A percentile compares a stretch with the other conserved stretches of the same genome.
These are phyloP conservation scores for Moniliophthora roreri DNA, from an alignment of 1,284 basidiomycete species.

Conservation along the genomic window DNA sequence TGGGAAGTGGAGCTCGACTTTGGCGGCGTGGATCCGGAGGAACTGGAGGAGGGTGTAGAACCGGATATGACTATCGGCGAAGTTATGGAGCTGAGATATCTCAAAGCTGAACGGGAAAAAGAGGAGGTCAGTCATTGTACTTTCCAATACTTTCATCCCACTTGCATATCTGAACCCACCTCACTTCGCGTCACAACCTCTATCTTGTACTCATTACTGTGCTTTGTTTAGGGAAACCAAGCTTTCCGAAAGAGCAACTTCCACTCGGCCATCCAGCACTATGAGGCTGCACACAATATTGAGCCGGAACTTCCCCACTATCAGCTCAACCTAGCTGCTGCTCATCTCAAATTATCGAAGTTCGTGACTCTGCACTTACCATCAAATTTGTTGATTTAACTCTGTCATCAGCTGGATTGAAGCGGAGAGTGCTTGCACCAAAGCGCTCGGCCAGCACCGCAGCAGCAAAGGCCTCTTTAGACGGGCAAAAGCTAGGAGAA, in stretches of 20 bases:
- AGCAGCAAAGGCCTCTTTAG: constrained; percentile 68
- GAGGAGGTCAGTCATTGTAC: constrained; percentile 45
- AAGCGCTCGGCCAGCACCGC: constrained; percentile 58
- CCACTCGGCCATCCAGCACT: constrained; percentile 50
- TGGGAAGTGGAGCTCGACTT: constrained; percentile 71
- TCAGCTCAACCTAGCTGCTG: constrained; percentile 69
- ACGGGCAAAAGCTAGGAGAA: constrained; percentile 60
- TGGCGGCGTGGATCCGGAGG: constrained; percentile 49
- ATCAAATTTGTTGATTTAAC: constrained; percentile 6
- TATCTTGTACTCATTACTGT: constrained; percentile 8
- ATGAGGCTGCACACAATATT: constrained; percentile 55
- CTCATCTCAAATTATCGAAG: constrained; percentile 53
- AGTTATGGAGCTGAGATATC: constrained; percentile 68
- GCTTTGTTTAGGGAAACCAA: constrained; percentile 58
- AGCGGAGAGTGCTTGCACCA: constrained; percentile 65
- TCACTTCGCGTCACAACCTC: background rate
- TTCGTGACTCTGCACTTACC: background rate
- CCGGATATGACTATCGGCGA: constrained; percentile 65
- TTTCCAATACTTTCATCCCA: no score
- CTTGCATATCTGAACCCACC: no score
- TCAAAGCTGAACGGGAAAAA: constrained; percentile 66
- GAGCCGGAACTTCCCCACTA: constrained; percentile 72
- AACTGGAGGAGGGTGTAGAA: constrained; percentile 39
- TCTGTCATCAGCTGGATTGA: constrained; percentile 54
- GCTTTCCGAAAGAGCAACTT: constrained; percentile 64